Evolutionary conservation across 805 yeast species (phyloP), one percentile per base, ranked within the genome.

Genomic region (Peterozyma xylosa): DNA sequence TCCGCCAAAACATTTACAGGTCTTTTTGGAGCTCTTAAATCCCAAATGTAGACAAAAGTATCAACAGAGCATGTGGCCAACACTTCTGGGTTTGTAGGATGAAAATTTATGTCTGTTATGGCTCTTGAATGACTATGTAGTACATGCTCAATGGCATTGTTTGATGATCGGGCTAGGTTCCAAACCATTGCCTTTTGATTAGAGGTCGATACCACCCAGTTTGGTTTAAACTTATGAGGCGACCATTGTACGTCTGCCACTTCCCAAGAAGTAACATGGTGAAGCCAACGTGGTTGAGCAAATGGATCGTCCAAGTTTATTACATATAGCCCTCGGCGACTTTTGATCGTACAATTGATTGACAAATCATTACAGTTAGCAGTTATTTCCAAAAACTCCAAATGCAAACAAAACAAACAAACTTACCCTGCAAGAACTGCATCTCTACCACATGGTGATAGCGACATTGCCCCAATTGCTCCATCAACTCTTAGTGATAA

Each of bases 241-340:
- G 95, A 86, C 98, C 99, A 93, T 61, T 93, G 98, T 1, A 91
- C 97, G 59, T 91, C 97, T 0, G 99, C 96, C 3, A 93, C 99
- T 60, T 93, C 98, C 98, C 98, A 93, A 0, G 95, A 80, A 0
- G 97, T 91, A 33, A 80, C 72, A 57, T 93, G 96, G 44, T 82
- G 95, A 13, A 93, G 73, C 90, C 95, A 88, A 46, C 99, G 69
- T 0, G 99, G 99, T 1, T 95, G 89, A 0, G 91, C 78, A 62
- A 87, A 91, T 1, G 98, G 99, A 59, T 93, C 96, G 55, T 91
- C 96, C 36, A 93, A 63, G 63, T 93, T 98, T n/a, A 91, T 82
- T 34, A 93, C 80, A 59, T 81, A 86, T 11, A 93, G 69, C 0
- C 99, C 99, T 44, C 82, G 72, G 27, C 86, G 71, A 27, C 80